A percentile compares a stretch with the other conserved stretches of the same genome.
Conservation (phyloP, 208 protist genomes). For the Wallacemonas sp. region DNA sequence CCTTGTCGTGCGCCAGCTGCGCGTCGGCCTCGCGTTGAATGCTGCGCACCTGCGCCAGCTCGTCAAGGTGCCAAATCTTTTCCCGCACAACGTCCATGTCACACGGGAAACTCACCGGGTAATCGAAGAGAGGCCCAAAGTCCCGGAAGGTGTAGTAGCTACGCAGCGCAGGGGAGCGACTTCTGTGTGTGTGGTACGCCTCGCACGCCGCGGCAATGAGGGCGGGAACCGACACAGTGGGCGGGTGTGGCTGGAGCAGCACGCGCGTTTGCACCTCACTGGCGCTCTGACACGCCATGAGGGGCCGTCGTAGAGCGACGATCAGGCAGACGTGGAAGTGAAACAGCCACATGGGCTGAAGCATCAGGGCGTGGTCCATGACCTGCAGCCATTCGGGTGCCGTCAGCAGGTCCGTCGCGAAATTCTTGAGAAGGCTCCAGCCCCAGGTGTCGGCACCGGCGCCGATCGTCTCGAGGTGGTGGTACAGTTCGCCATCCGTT, state of each 20-base stretch:
- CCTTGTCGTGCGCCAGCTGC: slow-evolving; percentile 28
- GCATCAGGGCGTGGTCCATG: slow-evolving; percentile 84
- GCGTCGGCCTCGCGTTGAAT: slow-evolving; percentile 21
- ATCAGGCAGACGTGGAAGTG: slow-evolving; percentile 60
- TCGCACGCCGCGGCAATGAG: slow-evolving; percentile 58
- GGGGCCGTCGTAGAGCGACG: slow-evolving; percentile 26
- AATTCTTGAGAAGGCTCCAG: slow-evolving; percentile 52
- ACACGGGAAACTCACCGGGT: slow-evolving; percentile 39
- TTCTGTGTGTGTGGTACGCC: slow-evolving; percentile 17
- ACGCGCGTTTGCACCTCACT: slow-evolving; percentile 34
- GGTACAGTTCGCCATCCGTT: slow-evolving; percentile 40
- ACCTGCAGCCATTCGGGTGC: slow-evolving; percentile 84
- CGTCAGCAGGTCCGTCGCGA: slow-evolving; percentile 79
- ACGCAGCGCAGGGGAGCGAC: slow-evolving; percentile 8
- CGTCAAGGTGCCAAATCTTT: slow-evolving; percentile 49
- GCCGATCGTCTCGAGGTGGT: slow-evolving; percentile 54
- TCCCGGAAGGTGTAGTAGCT: slow-evolving; percentile 26
- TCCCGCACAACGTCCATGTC: slow-evolving; percentile 37
- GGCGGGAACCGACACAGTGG: slow-evolving; percentile 11
- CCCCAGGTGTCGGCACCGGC: slow-evolving; percentile 64
- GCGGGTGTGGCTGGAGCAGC: slow-evolving; percentile 28
- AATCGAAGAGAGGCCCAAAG: slow-evolving; percentile 20
- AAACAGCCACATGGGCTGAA: slow-evolving; percentile 79
- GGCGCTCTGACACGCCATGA: slow-evolving; percentile 31
- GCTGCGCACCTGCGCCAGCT: slow-evolving; percentile 23